These are phyloP conservation scores for Colletotrichum sp. DNA, from an alignment of 2,329 filamentous ascomycete species.

Conservation along the genomic window DNA sequence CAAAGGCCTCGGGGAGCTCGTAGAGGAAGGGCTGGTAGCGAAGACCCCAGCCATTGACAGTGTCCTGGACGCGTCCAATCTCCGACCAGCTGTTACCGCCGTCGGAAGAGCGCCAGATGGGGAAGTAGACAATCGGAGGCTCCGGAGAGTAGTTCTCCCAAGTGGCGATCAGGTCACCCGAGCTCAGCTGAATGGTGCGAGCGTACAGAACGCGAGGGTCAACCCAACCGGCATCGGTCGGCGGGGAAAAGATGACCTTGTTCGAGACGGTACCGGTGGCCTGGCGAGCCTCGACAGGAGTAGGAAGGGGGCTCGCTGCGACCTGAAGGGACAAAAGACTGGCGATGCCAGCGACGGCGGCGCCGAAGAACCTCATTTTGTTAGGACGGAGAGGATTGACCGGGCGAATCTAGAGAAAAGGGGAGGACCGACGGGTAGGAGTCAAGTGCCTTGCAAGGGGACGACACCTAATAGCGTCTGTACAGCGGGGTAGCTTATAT, in stretches of 20 bases:
- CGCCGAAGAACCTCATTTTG: constrained; percentile 11
- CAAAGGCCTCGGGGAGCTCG: constrained; percentile 63
- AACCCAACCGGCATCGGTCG: constrained; percentile 44
- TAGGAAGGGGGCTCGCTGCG: constrained; percentile 8
- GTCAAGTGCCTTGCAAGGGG: not conserved
- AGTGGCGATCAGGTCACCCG: constrained; percentile 54
- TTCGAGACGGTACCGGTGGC: constrained; percentile 24
- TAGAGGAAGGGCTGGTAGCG: constrained; percentile 75
- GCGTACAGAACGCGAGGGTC: constrained; percentile 49
- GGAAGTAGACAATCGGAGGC: constrained; percentile 60
- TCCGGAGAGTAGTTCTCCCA: constrained; percentile 64
- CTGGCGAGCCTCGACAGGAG: constrained; percentile 14
- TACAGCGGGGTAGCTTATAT: not conserved
- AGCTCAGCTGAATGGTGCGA: constrained; percentile 46
- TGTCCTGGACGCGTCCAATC: constrained; percentile 66
- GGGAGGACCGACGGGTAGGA: not conserved
- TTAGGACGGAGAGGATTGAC: not conserved
- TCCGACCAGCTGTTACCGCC: constrained; percentile 66
- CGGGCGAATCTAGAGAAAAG: too few species aligned
- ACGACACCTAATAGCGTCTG: rapidly evolving
- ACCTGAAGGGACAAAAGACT: constrained; percentile 4
- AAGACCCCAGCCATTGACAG: constrained; percentile 67
- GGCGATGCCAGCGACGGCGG: constrained; percentile 8
- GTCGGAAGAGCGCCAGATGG: constrained; percentile 57
- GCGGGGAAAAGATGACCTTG: constrained; percentile 46